Evolutionary conservation across 768 basidiomycete species (phyloP).

Genomic region (Lentinus brumalis): DNA sequence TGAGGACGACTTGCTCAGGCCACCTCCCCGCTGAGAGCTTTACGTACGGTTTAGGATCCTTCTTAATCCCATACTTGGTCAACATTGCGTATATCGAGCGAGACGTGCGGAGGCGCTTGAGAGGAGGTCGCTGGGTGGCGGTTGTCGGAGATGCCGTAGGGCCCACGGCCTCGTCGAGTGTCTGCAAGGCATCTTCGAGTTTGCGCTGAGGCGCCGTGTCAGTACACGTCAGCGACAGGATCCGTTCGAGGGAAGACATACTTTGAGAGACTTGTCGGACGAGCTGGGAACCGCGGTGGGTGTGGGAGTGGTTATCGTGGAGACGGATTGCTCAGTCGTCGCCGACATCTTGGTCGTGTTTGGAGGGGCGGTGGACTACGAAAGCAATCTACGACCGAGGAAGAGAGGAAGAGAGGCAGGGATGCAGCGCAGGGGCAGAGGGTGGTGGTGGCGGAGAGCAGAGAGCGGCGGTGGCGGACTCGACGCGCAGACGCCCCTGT

Average conservation of each 20-base stretch:
- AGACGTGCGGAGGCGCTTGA: slow-evolving; percentile 55
- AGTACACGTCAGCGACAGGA: slow-evolving; percentile 15
- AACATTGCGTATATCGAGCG: slow-evolving; percentile 77
- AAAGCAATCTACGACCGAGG: not conserved
- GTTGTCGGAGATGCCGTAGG: slow-evolving; percentile 33
- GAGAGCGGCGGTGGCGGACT: slow-evolving; percentile 12
- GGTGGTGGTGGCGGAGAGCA: slow-evolving; percentile 7
- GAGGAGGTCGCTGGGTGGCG: slow-evolving; percentile 39
- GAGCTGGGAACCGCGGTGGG: slow-evolving; percentile 7
- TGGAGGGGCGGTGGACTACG: not conserved
- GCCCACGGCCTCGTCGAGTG: slow-evolving; percentile 64
- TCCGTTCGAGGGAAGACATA: slow-evolving; percentile 5
- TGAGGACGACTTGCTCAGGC: not conserved
- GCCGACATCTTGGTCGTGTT: not conserved
- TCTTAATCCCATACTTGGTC: slow-evolving; percentile 74
- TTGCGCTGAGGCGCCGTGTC: slow-evolving; percentile 55
- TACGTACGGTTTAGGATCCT: slow-evolving; percentile 42
- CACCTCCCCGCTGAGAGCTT: not conserved
- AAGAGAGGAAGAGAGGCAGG: not conserved
- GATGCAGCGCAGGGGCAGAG: not conserved
- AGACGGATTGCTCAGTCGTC: slow-evolving; percentile 9
- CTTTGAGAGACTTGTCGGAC: slow-evolving; percentile 25
- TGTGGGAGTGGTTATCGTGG: slow-evolving; percentile 7
- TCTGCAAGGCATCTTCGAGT: slow-evolving; percentile 78
- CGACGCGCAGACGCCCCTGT: not conserved